These are phyloP conservation scores for Phaffia rhodozyma DNA, from an alignment of 1,284 basidiomycete genomes.

Conservation along the genomic window DNA sequence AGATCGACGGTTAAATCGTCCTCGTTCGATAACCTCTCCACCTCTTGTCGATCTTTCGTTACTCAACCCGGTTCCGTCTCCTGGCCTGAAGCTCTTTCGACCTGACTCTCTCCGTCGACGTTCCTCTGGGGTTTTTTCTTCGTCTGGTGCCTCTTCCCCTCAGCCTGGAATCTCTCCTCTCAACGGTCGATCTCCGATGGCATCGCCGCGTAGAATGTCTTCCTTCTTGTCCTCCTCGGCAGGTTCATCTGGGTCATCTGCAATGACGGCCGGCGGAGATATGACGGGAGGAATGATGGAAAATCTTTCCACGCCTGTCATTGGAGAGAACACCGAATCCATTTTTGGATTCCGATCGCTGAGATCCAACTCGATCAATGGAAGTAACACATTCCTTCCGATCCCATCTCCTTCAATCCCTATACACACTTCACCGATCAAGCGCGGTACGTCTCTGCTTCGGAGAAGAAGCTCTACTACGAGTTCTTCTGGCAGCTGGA, in stretches of 20 bases:
- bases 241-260: not conserved
- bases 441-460: too few species aligned
- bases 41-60: not conserved
- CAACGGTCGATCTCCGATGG: not conserved
- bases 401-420: too few species aligned
- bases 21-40: constrained; percentile 9
- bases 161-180: not conserved
- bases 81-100: not conserved
- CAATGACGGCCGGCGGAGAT: too few species aligned
- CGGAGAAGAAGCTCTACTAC: not conserved
- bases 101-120: constrained; percentile 10
- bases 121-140: constrained; percentile 4
- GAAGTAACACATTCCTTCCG: not conserved
- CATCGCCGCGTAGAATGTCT: too few species aligned
- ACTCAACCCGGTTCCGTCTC: not conserved
- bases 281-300: too few species aligned
- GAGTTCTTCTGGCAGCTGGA: not conserved
- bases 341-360: not conserved
- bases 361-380: not conserved
- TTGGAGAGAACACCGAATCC: too few species aligned
- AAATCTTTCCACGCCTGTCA: too few species aligned
- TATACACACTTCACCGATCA: too few species aligned
- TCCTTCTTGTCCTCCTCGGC: not conserved
- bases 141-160: not conserved
- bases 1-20: not conserved